Evolutionary conservation across 352 stramenopile species (phyloP).

Genomic region (Pythium volutum): DNA sequence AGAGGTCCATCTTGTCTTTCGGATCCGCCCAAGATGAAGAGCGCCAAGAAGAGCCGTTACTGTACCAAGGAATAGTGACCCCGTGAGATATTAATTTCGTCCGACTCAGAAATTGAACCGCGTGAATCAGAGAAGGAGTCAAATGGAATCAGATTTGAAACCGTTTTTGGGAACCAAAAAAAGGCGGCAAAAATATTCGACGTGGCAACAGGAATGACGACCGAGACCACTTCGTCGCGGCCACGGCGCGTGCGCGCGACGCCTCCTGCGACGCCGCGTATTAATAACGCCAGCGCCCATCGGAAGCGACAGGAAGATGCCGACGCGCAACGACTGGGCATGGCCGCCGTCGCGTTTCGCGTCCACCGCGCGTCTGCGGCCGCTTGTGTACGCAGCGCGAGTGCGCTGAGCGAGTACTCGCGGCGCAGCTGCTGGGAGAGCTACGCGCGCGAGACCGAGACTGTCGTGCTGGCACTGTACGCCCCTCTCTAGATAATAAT

Average conservation of each 20-base stretch:
- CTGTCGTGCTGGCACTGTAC: slow-evolving; percentile 44
- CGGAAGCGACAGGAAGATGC: neutral
- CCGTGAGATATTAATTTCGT: neutral
- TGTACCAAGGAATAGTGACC: neutral
- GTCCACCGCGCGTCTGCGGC: slow-evolving; percentile 38
- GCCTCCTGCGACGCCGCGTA: neutral
- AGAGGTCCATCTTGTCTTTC: slow-evolving; percentile 9
- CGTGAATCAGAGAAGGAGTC: neutral
- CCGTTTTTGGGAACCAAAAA: slow-evolving; percentile 1
- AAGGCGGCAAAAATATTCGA: too few species aligned
- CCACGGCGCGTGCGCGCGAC: neutral
- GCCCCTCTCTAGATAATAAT: too few species aligned
- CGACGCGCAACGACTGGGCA: neutral
- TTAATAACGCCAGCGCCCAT: neutral
- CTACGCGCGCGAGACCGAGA: slow-evolving; percentile 53
- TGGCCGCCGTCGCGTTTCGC: slow-evolving; percentile 26
- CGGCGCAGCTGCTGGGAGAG: slow-evolving; percentile 57
- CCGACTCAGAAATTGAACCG: neutral
- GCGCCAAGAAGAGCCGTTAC: neutral
- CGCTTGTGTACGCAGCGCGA: slow-evolving; percentile 28
- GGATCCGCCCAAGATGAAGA: slow-evolving; percentile 4
- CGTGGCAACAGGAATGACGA: slow-evolving; percentile 4
- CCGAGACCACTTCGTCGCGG: neutral
- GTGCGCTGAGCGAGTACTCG: slow-evolving; percentile 54
- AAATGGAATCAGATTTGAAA: slow-evolving; percentile 12